Evolutionary conservation across 306 rosid species (phyloP), one percentile per base, ranked within the genome.

Genomic region (Geum urbanum): DNA sequence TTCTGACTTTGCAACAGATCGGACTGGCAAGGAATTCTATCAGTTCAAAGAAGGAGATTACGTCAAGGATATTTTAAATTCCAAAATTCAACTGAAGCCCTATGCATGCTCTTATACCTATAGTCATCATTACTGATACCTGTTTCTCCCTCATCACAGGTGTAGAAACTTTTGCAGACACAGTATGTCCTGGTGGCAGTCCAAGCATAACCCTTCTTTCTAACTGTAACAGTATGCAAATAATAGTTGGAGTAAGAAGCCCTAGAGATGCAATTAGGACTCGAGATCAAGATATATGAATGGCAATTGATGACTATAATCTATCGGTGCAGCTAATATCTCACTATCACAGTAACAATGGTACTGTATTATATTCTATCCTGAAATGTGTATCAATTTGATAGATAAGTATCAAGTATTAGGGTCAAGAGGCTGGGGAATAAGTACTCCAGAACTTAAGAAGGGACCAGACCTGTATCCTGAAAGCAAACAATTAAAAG

Each of bases 131-230:
- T 44, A 18, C 76, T 56, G 53, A 24, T 62, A 74, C 95, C 84
- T 40, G 67, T 45, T 84, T 81, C 62, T 72, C 74, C 40, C 50
- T 52, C 54, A 37, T 59, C 13, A 13, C 50, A 59, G 63, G 50
- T 55, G 69, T 27, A 8, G 79, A 74, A 52, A 57, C 46, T 79
- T 77, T 82, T 18, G 40, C 52, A 16, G 60, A 41, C 32, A 63
- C 72, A 52, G 57, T 67, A 40, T 35, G 72, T 48, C 48, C 84
- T 63, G 74, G 65, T 44, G 89, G 80, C 47, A 83, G 66, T 73
- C 84, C 89, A 60, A 57, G 81, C 27, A 4, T 53, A 40, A 45
- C 71, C 65, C 79, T 82, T 84, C 98, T 86, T 72, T 83, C 86
- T 64, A 83, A 44, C 96, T 92, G 81, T 63, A 22, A 76, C 63